Conservation (phyloP, 192 early-diverging fungal genomes). For the Coemansia sp. region DNA sequence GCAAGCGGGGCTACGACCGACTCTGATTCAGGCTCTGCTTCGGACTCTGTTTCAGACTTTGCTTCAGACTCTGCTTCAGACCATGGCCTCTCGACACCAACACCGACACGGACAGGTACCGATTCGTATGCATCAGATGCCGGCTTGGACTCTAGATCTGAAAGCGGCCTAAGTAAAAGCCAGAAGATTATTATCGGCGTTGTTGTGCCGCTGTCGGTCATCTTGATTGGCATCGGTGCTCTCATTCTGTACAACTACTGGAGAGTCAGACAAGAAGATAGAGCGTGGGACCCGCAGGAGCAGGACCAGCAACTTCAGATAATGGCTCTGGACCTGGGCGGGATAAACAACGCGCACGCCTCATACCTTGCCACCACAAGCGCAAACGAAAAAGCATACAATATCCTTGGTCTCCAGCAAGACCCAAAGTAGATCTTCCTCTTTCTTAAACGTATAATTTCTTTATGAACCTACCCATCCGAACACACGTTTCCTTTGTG, state of each 20-base stretch:
- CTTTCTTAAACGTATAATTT: not conserved
- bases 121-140: not conserved
- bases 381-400: conserved; percentile 6
- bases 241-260: conserved; percentile 9
- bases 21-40: not conserved
- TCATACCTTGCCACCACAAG: conserved; percentile 1
- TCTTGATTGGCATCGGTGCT: not conserved
- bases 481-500: not conserved
- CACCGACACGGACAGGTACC: not conserved
- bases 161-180: not conserved
- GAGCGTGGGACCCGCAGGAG: conserved; percentile 8
- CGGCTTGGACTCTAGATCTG: not conserved
- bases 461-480: not conserved
- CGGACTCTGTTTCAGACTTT: not conserved
- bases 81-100: not conserved
- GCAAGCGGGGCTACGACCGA: not conserved
- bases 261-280: conserved; percentile 1
- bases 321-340: conserved; percentile 6
- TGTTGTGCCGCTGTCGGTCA: conserved; percentile 1
- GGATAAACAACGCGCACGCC: not conserved
- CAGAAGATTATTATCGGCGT: conserved; percentile 13
- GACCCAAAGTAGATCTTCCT: conserved; percentile 2
- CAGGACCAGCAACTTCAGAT: conserved; percentile 9
- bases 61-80: not conserved
- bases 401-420: not conserved